Evolutionary conservation across 768 basidiomycete species (phyloP), one percentile per base, ranked within the genome.

Genomic region (Podaxis sp.): DNA sequence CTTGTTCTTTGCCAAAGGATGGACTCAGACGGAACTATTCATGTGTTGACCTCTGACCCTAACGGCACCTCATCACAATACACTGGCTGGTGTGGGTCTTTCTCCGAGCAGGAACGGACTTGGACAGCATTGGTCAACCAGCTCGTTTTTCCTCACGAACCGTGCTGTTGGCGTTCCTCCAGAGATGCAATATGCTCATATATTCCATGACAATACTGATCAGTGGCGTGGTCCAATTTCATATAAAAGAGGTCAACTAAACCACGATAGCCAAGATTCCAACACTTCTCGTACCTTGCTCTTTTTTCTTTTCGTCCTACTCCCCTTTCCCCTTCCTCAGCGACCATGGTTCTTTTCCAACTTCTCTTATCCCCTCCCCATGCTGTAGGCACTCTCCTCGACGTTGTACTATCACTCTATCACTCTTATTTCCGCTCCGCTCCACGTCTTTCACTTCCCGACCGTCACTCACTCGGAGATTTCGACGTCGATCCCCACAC

Each of bases 401-500:
- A 77, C 54, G 76, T 84, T 15, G 79, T 78, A 13, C 63, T 83
- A 22, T 80, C 79, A 33, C 65, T 82, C 27, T 72, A 85, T 57
- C 78, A 77, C 57, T 82, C 83, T 5, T 74, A 79, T 41, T 70
- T 79, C 60, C 71, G 72, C 36, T 70, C 71, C 59, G 65, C 68
- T 50, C 70, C 72, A 57, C 74, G 73, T 54, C 72, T 74, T 62
- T 53, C 71, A 5, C 66, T 68, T 52, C 67, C 72, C 13, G 72
- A 70, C 27, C 76, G 75, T 27, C 77, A 73, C 47, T 70, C 75
- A 11, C 78, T 77, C 19, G 66, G 71, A 2, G 79, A 85, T 61
- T 88, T 85, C 61, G 87, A 88, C 66, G 73, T 89, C 64, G 76
- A 86, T 66, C 70, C 82, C 8, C 73, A 82, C 13, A 89, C 91